These are phyloP conservation scores for Pestalotiopsis fici DNA, from an alignment of 2,329 filamentous ascomycete genomes.

Conservation along the genomic window DNA sequence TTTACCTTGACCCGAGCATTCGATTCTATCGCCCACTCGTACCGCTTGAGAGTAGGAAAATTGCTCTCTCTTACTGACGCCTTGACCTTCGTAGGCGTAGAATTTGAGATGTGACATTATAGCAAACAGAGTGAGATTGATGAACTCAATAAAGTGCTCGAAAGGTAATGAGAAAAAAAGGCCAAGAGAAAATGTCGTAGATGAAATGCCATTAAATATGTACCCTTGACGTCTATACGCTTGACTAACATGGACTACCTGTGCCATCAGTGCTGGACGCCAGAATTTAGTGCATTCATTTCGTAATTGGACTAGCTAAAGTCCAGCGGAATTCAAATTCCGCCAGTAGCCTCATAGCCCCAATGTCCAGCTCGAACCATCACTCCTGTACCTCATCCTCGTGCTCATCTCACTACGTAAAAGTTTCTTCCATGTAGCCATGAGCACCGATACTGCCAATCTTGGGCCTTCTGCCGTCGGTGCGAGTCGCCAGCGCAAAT, in stretches of 20 bases:
- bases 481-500: background rate
- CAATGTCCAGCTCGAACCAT: too few species aligned
- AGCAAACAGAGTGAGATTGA: too few species aligned
- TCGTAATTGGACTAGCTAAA: background rate
- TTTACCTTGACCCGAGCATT: slow-evolving; percentile 47
- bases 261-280: background rate
- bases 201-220: background rate
- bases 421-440: background rate
- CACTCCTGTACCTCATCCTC: background rate
- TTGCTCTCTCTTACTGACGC: background rate
- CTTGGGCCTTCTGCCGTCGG: background rate
- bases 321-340: background rate
- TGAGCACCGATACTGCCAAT: background rate
- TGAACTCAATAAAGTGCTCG: too few species aligned
- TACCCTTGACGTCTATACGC: background rate
- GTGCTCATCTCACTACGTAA: background rate
- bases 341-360: background rate
- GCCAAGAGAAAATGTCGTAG: background rate
- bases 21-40: slow-evolving; percentile 48
- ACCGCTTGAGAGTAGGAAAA: slow-evolving; percentile 47
- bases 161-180: too few species aligned
- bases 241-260: background rate
- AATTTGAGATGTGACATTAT: background rate
- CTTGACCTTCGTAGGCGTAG: background rate
- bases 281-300: background rate